phyloP scores from a whole-genome alignment of 225 moss, liverwort and hornwort species.

The Pseudisothecium myosuroides region DNA sequence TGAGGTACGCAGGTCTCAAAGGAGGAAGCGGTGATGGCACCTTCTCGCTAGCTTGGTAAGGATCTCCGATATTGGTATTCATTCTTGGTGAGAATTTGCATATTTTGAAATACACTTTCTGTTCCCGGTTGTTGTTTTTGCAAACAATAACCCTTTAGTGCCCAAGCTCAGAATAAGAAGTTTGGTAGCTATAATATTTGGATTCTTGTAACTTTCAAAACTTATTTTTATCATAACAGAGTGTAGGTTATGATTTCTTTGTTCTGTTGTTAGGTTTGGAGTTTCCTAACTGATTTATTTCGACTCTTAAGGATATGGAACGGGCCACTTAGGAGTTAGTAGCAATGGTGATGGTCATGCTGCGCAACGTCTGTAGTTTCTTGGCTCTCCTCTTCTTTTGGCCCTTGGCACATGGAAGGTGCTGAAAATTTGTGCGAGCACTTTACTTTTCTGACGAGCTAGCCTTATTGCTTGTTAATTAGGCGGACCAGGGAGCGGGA shows the following conservation, averaged over 20 bases:
- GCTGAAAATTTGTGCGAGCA: background rate
- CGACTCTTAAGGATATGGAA: background rate
- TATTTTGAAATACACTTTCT: background rate
- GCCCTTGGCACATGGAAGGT: background rate
- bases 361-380: background rate
- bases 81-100: conserved; percentile 57
- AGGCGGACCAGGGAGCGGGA: conserved; percentile 98
- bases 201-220: background rate
- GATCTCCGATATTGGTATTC: conserved; percentile 50
- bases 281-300: background rate
- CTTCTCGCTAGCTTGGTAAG: conserved; percentile 11
- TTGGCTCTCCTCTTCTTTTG: background rate
- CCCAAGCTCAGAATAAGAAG: background rate
- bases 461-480: background rate
- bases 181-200: background rate
- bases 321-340: background rate
- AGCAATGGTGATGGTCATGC: background rate
- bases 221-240: background rate
- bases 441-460: background rate
- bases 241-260: background rate
- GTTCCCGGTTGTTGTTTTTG: background rate
- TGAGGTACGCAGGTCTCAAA: conserved; percentile 34
- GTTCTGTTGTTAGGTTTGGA: background rate
- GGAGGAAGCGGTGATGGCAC: conserved; percentile 8
- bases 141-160: background rate